Evolutionary conservation across 345 rosid genomes (phyloP), one percentile per base, ranked within the genome.

Genomic region (Eucalyptus pauciflora): DNA sequence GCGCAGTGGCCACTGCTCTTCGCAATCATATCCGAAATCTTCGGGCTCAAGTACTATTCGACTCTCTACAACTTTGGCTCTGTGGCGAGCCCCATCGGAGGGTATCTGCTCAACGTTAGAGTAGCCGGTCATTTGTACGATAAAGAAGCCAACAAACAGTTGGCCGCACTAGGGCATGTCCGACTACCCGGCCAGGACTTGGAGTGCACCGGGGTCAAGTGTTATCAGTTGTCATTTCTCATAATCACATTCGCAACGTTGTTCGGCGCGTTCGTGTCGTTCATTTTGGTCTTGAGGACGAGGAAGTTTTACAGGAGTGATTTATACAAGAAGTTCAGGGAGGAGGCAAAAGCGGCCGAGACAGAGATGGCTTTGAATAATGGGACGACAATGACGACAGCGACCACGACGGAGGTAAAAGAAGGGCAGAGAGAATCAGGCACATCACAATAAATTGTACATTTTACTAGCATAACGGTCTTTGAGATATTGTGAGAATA

Each of bases 41-140:
- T 95, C 51, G 97, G 97, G 24, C 93, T 95, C 50, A 95, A 94
- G 88, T 94, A 94, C 86, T 95, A 94, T 89, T 93, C 97, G 5
- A 95, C 96, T 4, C 86, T 95, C 22, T 94, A 91, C 92, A 95
- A 94, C 89, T 95, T 93, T 37, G 97, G 97, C 22, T 64, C 92
- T 2, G 93, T 92, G 88, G 98, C 97, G 1, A 95, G 96, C 88
- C 98, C 98, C 1, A 67, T 96, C 24, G 98, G 98, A 8, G 91
- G 91, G 4, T 96, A 96, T 88, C 22, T 96, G 79, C 94, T 96
- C 15, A 94, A 88, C 51, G 98, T 96, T 48, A 90, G 83, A 52
- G 93, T 95, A 25, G 88, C 95, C 1, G 98, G 97, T 15, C 86
- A 95, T 71, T 58, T 96, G 86, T 96, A 96, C 85, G 98, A 96